Evolutionary conservation across 208 protist genomes (phyloP), one percentile per base, ranked within the genome.

Genomic region (Acanthamoeba healyi): DNA sequence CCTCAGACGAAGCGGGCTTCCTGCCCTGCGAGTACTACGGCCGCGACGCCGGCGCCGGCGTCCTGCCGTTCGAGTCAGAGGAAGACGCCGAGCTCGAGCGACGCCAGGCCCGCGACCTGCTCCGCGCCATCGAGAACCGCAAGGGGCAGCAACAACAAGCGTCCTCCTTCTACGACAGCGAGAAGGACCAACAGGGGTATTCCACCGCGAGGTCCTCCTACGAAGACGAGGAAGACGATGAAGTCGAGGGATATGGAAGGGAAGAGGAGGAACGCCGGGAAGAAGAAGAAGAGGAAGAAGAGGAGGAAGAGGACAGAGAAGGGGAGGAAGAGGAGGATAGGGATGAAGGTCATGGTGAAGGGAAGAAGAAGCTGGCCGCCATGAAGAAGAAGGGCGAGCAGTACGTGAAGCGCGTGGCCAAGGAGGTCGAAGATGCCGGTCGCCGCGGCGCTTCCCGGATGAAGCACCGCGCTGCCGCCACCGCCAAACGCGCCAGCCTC

Each of bases 71-170:
- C 9, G 26, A 34, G 26, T 56, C 63, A 1, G 63, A 72, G 26
- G 63, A 72, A 36, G 67, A 79, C 2, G 67, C 15, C 15, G 67
- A 79, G 29, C 67, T 79, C 38, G 67, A 79, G 67, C 32, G 38
- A 17, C 29, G 67, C 3, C 67, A 79, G 38, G 67, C 67, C 7
- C 67, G 67, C 36, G 67, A 79, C 36, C 67, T 79, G 17, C 2
- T 79, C n/a, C 67, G 67, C 24, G 67, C 67, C 7, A 79, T 79
- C 34, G 67, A 79, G 19, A 79, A 79, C 9, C 67, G 67, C 51
- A 56, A 56, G 15, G 51, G 51, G 3, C 51, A 56, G n/a, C 54
- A 26, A 61, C 26, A 65, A 26, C 58, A 65, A n/a, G n/a, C n/a
- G n/a, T 26, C 9, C 12, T 34, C 26, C 26, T 65, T 9, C 26